A percentile compares a stretch with the other conserved stretches of the same genome.
Conservation (phyloP, 2,329 filamentous ascomycete genomes). For the Cladophialophora chaetospira region DNA sequence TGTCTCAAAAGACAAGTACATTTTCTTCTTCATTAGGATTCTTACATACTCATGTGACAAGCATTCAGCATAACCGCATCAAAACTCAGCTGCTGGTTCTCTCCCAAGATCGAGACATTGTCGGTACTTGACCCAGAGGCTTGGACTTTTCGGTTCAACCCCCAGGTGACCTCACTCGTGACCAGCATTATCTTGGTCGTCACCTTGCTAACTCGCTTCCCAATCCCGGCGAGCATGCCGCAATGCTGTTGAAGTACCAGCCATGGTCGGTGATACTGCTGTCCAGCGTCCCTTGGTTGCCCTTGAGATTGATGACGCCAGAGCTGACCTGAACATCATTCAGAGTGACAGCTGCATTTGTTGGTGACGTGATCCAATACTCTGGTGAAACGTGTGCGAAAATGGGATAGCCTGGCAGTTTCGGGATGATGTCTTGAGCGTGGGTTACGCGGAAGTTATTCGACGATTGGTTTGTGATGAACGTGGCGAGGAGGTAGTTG, state of each 20-base stretch:
- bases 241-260: slow-evolving; percentile 40
- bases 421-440: slow-evolving; percentile 43
- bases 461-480: slow-evolving; percentile 41
- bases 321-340: slow-evolving; percentile 38
- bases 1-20: too few relatives aligned
- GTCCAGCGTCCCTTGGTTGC: slow-evolving; percentile 39
- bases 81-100: too few relatives aligned
- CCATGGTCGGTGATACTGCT: slow-evolving; percentile 38
- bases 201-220: background rate
- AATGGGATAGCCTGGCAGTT: slow-evolving; percentile 40
- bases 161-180: too few relatives aligned
- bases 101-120: too few relatives aligned
- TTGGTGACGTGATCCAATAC: slow-evolving; percentile 44
- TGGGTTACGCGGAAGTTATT: slow-evolving; percentile 44
- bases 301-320: slow-evolving; percentile 38
- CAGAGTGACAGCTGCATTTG: slow-evolving; percentile 36
- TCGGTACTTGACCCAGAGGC: too few relatives aligned
- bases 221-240: slow-evolving; percentile 21
- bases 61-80: too few relatives aligned
- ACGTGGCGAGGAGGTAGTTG: slow-evolving; percentile 41
- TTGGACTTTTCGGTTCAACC: too few relatives aligned
- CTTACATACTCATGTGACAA: too few relatives aligned
- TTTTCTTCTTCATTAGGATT: too few relatives aligned
- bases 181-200: too few relatives aligned
- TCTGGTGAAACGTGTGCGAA: slow-evolving; percentile 44